These are phyloP conservation scores for Dictyostelium purpureum DNA, from an alignment of 78 protist genomes.

Conservation along the genomic window DNA sequence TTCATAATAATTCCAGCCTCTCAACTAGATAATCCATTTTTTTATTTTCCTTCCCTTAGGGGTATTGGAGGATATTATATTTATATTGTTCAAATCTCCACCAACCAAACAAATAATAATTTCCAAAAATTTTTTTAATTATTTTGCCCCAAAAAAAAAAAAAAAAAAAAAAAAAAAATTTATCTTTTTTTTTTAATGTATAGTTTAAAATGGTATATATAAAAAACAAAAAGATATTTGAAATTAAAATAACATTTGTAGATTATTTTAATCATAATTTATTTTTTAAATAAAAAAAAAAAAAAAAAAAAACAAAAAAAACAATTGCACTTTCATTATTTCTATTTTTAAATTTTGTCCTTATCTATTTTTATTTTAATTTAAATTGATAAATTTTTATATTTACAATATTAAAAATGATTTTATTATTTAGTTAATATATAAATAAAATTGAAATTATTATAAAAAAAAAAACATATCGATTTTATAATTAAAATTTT, in stretches of 20 bases:
- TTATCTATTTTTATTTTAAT: background rate
- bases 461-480: background rate
- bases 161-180: too few relatives aligned
- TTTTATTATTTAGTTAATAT: background rate
- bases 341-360: background rate
- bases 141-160: background rate
- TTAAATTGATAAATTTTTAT: background rate
- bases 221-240: background rate
- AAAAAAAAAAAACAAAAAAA: background rate
- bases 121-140: background rate
- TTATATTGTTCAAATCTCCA: background rate
- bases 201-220: background rate
- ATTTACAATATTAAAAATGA: too few relatives aligned
- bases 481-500: background rate
- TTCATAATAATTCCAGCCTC: background rate
- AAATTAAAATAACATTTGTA: background rate
- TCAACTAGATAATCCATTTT: background rate
- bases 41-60: constrained; percentile 5
- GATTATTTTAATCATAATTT: background rate
- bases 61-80: background rate
- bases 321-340: background rate
- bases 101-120: background rate
- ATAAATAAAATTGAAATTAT: background rate
- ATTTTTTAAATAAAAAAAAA: background rate
- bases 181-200: too few relatives aligned